Evolutionary conservation across 768 basidiomycete species (phyloP).

Genomic region (Pulveroboletus sp.): DNA sequence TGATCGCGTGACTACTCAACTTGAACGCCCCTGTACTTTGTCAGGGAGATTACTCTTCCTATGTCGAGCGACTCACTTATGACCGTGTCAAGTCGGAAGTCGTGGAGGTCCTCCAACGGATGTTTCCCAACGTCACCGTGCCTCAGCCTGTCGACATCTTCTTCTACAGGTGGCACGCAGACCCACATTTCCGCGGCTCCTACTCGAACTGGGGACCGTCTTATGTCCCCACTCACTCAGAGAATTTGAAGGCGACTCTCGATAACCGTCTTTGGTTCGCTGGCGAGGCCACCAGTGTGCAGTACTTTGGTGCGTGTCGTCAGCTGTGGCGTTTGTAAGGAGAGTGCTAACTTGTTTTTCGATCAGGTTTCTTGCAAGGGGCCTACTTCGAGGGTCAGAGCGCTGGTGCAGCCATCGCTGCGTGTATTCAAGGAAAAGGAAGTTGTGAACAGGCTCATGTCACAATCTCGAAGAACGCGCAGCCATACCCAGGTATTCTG

Average conservation of each 20-base stretch:
- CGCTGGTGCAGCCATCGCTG: conserved; percentile 37
- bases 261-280: conserved; percentile 53
- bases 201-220: conserved; percentile 71
- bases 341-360: neutral
- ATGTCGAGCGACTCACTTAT: conserved; percentile 52
- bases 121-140: conserved; percentile 54
- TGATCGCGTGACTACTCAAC: conserved; percentile 7
- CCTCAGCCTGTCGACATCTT: conserved; percentile 56
- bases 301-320: conserved; percentile 47
- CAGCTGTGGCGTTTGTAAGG: neutral
- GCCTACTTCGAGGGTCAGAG: conserved; percentile 54
- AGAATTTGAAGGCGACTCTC: conserved; percentile 56
- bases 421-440: conserved; percentile 36
- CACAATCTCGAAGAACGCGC: conserved; percentile 28
- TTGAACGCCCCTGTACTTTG: neutral
- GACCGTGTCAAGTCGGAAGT: conserved; percentile 49
- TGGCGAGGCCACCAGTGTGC: conserved; percentile 55
- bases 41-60: conserved; percentile 58
- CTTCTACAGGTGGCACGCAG: conserved; percentile 50
- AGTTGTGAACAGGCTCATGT: conserved; percentile 28
- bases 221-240: conserved; percentile 48
- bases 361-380: conserved; percentile 52
- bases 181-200: conserved; percentile 43
- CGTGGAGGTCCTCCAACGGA: conserved; percentile 50
- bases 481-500: conserved; percentile 29